Percentiles rank a stretch among this genome's conserved stretches.
Conservation (phyloP, 2,329 filamentous ascomycete genomes). For the Penicillium capsulatum region DNA sequence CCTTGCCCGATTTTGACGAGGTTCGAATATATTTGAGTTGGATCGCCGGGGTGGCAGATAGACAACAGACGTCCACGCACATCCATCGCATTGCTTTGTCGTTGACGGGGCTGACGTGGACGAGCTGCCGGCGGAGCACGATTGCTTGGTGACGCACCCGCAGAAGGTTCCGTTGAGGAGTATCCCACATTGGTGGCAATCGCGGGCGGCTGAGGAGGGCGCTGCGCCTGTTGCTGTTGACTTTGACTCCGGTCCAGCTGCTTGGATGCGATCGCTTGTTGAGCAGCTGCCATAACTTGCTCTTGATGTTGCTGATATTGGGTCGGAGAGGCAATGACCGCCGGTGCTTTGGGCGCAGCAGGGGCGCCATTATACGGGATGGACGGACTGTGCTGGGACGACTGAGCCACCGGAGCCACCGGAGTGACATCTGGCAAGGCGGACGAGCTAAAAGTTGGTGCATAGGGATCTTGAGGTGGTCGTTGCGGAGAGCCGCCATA, state of each 20-base stretch:
- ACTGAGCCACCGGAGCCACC: slow-evolving; percentile 57
- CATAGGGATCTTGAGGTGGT: slow-evolving; percentile 52
- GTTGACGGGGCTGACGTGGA: slow-evolving; percentile 66
- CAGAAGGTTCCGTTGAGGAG: slow-evolving; percentile 35
- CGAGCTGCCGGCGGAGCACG: slow-evolving; percentile 57
- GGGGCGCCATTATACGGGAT: slow-evolving; percentile 61
- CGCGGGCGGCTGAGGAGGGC: slow-evolving; percentile 37
- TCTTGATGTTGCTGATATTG: slow-evolving; percentile 69
- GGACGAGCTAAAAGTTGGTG: slow-evolving; percentile 42
- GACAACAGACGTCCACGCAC: slow-evolving; percentile 77
- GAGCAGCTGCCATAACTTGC: slow-evolving; percentile 72
- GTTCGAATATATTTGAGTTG: slow-evolving; percentile 77
- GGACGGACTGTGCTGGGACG: slow-evolving; percentile 64
- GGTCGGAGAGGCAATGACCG: slow-evolving; percentile 37
- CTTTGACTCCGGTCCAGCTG: slow-evolving; percentile 70
- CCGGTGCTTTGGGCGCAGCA: slow-evolving; percentile 43
- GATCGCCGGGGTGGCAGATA: slow-evolving; percentile 87
- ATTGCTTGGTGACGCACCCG: slow-evolving; percentile 34
- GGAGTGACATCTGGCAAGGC: slow-evolving; percentile 53
- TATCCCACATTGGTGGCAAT: slow-evolving; percentile 41
- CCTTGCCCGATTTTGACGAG: slow-evolving; percentile 96
- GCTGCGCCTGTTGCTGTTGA: slow-evolving; percentile 58
- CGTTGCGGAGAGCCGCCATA: slow-evolving; percentile 45
- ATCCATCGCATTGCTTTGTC: slow-evolving; percentile 76
- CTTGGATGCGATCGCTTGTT: slow-evolving; percentile 67